phyloP scores from a whole-genome alignment of 2,329 filamentous ascomycete species.

The Seiridium cupressi region DNA sequence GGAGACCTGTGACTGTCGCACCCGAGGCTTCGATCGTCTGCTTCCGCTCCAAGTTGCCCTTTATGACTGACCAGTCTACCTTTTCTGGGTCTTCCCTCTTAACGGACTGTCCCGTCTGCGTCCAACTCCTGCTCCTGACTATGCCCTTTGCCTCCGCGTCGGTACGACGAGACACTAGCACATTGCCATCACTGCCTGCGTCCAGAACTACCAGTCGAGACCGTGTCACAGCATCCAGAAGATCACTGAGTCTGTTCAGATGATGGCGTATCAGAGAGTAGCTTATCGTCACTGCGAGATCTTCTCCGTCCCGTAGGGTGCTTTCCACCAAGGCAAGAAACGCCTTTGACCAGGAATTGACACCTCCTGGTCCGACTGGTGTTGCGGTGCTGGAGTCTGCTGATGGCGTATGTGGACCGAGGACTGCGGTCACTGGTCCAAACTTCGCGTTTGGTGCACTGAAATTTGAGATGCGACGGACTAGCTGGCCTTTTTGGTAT shows the following conservation, averaged over 20 bases:
- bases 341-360: constrained; percentile 51
- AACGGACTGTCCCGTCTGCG: not conserved
- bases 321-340: constrained; percentile 57
- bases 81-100: not conserved
- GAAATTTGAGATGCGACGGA: constrained; percentile 41
- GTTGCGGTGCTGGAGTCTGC: constrained; percentile 1
- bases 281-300: constrained; percentile 55
- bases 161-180: constrained; percentile 36
- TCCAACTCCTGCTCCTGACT: not conserved
- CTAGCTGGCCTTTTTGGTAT: constrained; percentile 45
- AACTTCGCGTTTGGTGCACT: constrained; percentile 47
- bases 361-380: constrained; percentile 20
- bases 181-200: constrained; percentile 46
- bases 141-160: not conserved
- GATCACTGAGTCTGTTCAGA: constrained; percentile 45
- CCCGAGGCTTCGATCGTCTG: constrained; percentile 2
- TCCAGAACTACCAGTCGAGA: constrained; percentile 56
- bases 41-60: not conserved
- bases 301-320: constrained; percentile 58
- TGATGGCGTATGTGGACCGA: constrained; percentile 20
- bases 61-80: not conserved
- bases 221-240: constrained; percentile 50
- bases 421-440: constrained; percentile 39
- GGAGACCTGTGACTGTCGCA: constrained; percentile 47
- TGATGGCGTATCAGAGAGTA: constrained; percentile 54